Evolutionary conservation across 768 basidiomycete species (phyloP).

Genomic region (Neoboletus brunneissimus): DNA sequence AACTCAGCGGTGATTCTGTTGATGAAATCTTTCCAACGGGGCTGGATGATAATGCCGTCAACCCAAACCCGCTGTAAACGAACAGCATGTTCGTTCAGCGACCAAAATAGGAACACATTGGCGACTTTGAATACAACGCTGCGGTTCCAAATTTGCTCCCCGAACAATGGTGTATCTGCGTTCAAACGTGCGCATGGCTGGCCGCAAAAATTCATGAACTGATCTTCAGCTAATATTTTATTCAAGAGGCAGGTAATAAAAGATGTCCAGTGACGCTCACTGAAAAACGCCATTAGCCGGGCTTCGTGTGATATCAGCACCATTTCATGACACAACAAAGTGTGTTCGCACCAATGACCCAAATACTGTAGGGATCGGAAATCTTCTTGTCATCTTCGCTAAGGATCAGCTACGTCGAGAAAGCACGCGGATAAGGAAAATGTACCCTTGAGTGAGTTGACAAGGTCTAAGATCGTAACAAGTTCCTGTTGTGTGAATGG

Average conservation of each 20-base stretch:
- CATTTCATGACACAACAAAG: neutral
- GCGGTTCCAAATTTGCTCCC: constrained; percentile 7
- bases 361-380: constrained; percentile 3
- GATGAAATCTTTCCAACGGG: constrained; percentile 12
- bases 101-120: neutral
- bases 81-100: constrained; percentile 6
- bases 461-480: constrained; percentile 9
- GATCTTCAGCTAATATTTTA: constrained; percentile 5
- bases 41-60: constrained; percentile 5
- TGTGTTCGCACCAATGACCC: constrained; percentile 12
- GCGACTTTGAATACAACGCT: neutral
- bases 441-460: constrained; percentile 13
- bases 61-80: constrained; percentile 16
- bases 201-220: constrained; percentile 15
- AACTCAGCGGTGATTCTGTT: constrained; percentile 7
- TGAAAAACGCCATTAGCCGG: constrained; percentile 11
- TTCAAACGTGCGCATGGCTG: constrained; percentile 14
- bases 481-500: constrained; percentile 18
- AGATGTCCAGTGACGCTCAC: neutral
- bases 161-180: constrained; percentile 8
- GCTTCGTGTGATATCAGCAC: constrained; percentile 5
- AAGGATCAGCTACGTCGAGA: neutral
- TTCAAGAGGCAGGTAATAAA: neutral
- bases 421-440: neutral
- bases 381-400: neutral